Base-by-base conservation (phyloP, 179 eudicot genomes). In the Corrigiola litoralis region DNA sequence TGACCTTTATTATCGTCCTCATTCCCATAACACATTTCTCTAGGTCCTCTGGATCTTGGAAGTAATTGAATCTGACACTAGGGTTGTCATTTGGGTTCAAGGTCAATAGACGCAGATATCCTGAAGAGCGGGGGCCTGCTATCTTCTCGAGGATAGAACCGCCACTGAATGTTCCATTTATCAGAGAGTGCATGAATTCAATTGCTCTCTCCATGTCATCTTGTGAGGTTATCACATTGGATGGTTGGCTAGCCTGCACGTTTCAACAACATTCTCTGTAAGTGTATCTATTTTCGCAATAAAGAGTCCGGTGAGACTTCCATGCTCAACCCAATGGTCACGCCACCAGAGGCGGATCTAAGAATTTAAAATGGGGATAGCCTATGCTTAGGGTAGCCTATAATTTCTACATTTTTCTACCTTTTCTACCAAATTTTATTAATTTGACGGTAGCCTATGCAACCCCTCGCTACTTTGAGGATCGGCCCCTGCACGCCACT, bases 31-130 rank as follows among this genome's bases (percentile, higher is more conserved):
- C 90, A 21, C 96, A 92, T 61, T 71, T 73, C 29, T 72, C 34
- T 0, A 92, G 73, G 78, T 92, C 96, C n/a, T 72, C 60, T 5
- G 92, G 89, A 38, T 87, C 74, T 29, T 83, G 58, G 78, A 87
- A 89, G 72, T 89, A 89, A 80, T 92, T 87, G 78, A 92, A 89
- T 9, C 87, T 87, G 11, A 92, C 90, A 0, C 61, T 36, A 0
- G 98, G 98, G 66, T 80, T 89, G 21, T 85, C 85, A 10, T 75
- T 57, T 4, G 96, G 87, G 56, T 84, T 70, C 4, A 29, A 55
- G 42, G 79, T 62, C 28, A 58, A 41, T 52, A 87, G 88, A 46
- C 66, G 70, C 14, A 92, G 72, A 28, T 79, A 65, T 16, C 98
- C 95, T 5, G 72, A 72, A 0, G 96, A 92, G 33, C 69, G 54